Evolutionary conservation across 1,284 basidiomycete genomes (phyloP), one percentile per base, ranked within the genome.

Genomic region (Porogramme epimiltina): DNA sequence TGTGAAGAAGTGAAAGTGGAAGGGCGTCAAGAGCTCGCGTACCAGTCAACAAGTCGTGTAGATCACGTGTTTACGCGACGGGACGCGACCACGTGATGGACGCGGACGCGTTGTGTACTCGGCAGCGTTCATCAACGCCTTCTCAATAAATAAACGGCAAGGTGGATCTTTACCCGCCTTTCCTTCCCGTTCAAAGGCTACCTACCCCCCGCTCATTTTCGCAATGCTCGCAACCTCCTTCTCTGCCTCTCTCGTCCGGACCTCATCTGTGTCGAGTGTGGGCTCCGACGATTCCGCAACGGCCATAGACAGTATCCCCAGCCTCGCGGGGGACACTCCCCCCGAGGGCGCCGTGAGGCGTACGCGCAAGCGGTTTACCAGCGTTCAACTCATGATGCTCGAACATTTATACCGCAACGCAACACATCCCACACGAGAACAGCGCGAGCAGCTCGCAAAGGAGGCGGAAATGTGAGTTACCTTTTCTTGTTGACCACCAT

Each of bases 351-450:
- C 56, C 16, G 52, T 58, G 11, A 70, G 73, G 49, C 77, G 85
- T 41, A 87, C 86, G 9, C 80, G 87, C 42, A 87, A 86, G 66
- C 76, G 87, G 3, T 88, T 89, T 68, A 81, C 79, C 33, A 81
- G 78, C 54, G 71, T 73, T 22, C 87, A 90, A 70, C 79, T 89
- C 60, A 79, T 80, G 59, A 78, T 85, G 71, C 82, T 90, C 52
- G 87, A 90, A 68, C 77, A 82, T 49, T 77, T 89, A 44, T 89
- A 84, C 64, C 84, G 85, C 66, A 74, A 78, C 54, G 80, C 79
- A 42, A 84, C 84, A 1, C 87, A 89, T 62, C 87, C 87, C 3
- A 83, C 84, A 28, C 79, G 87, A 25, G 84, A 85, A 54, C 81
- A 89, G 60, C 81, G 87, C 54, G 87, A 89, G 57, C 65, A 73